Base-by-base conservation (phyloP, 23 red algal species). In the Cyanidioschyzon merolae region DNA sequence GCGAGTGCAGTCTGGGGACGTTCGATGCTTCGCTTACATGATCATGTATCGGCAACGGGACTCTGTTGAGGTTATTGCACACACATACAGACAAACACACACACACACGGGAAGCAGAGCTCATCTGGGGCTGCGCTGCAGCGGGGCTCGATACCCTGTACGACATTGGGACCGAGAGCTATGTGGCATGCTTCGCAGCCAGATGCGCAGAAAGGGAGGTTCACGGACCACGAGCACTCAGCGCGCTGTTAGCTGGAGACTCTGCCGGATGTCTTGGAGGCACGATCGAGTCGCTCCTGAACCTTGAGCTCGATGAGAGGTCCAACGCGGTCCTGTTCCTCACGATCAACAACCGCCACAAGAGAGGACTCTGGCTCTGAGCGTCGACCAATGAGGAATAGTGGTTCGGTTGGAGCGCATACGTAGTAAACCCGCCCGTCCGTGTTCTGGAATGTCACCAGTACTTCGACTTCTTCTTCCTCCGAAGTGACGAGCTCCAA, bases 1-100 rank as follows among this genome's bases (percentile, higher is more conserved):
- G 63, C 63, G 7, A 71, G 63, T 27, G 63, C 63, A 7, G 21
- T 71, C 63, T 71, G 63, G 63, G 63, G 21, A 27, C 63, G 32
- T 27, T 25, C 63, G n/a, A 71, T 71, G 63, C n/a, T 71, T 71
- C n/a, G n/a, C 63, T 35, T 71, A 7, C 63, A 71, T 35, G n/a
- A 71, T 71, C 63, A 35, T 35, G 63, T 35, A 32, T 71, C 21
- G n/a, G 63, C 63, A 7, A 15, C 45, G 45, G 45, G 45, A 54
- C 12, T 54, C 12, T 54, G 45, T 21, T 54, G 45, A 54, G 45
- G n/a, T n/a, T n/a, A n/a, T n/a, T n/a, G n/a, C n/a, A n/a, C n/a
- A n/a, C n/a, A n/a, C n/a, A n/a, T n/a, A n/a, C n/a, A n/a, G n/a
- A n/a, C n/a, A n/a, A n/a, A n/a, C n/a, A n/a, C n/a, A n/a, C n/a